Percentiles rank a stretch among this genome's conserved stretches.
These are phyloP conservation scores for Castanea crenata DNA, from an alignment of 306 rosid species.

Conservation along the genomic window DNA sequence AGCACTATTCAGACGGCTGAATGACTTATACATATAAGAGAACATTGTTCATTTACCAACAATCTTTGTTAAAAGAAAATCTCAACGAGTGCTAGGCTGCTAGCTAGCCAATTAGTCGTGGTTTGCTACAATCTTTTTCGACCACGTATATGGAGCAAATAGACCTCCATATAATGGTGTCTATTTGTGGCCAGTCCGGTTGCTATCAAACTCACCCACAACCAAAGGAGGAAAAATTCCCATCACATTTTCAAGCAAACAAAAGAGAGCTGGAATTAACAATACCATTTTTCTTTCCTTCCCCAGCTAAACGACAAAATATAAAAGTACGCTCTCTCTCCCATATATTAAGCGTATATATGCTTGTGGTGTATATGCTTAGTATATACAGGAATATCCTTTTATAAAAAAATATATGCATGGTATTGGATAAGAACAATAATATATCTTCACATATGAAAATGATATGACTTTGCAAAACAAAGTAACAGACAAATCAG, in stretches of 20 bases:
- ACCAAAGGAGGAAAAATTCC: slow-evolving; percentile 1
- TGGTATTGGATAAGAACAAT: no score
- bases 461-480: not conserved
- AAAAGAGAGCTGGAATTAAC: slow-evolving; percentile 26
- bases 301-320: not conserved
- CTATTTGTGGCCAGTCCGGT: slow-evolving; percentile 41
- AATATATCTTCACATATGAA: no score
- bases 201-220: slow-evolving; percentile 38
- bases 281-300: not conserved
- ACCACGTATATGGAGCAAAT: slow-evolving; percentile 8
- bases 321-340: not conserved
- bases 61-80: not conserved
- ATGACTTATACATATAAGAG: not conserved
- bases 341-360: no score
- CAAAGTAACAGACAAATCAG: no score
- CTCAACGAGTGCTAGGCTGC: not conserved
- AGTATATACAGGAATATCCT: no score
- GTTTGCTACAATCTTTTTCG: slow-evolving; percentile 19
- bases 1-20: not conserved
- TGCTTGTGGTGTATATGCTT: no score
- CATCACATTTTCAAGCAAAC: slow-evolving; percentile 19
- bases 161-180: slow-evolving; percentile 19
- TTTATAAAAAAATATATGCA: no score
- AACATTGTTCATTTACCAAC: not conserved
- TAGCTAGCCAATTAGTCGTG: not conserved